Evolutionary conservation across 805 yeast genomes (phyloP).

Genomic region (Suhomyces sp.): DNA sequence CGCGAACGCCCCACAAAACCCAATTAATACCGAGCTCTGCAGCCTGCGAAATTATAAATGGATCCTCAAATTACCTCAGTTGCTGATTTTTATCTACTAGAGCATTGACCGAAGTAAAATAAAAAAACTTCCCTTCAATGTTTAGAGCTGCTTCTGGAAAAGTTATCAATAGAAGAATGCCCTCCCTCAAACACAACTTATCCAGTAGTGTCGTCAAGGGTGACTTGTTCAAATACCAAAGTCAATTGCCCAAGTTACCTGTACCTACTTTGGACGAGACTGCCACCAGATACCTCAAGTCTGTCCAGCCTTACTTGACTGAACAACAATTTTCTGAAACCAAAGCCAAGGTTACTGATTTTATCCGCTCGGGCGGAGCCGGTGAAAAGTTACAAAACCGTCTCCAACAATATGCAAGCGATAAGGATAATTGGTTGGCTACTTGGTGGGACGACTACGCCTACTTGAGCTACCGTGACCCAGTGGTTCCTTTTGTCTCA

Average conservation of each 20-base stretch:
- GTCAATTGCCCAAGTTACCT: slow-evolving; percentile 75
- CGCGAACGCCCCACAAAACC: not conserved
- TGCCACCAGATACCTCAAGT: slow-evolving; percentile 60
- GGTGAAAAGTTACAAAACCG: slow-evolving; percentile 70
- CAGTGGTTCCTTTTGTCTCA: slow-evolving; percentile 91
- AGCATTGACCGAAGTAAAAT: not conserved
- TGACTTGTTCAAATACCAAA: slow-evolving; percentile 68
- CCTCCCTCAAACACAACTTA: slow-evolving; percentile 8
- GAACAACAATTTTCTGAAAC: slow-evolving; percentile 48
- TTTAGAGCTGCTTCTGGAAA: slow-evolving; percentile 5
- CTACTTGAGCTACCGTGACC: slow-evolving; percentile 85
- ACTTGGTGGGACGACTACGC: slow-evolving; percentile 95
- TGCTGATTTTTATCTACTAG: not conserved
- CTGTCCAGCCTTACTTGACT: slow-evolving; percentile 67
- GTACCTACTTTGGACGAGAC: slow-evolving; percentile 81
- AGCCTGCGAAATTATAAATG: not conserved
- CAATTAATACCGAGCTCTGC: not conserved
- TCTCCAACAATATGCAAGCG: slow-evolving; percentile 53
- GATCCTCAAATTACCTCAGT: not conserved
- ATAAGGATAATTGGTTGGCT: slow-evolving; percentile 82
- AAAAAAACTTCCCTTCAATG: not conserved
- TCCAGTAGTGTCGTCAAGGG: slow-evolving; percentile 47
- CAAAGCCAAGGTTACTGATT: slow-evolving; percentile 62
- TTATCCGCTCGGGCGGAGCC: slow-evolving; percentile 56
- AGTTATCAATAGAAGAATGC: slow-evolving; percentile 7